Conservation (phyloP, 768 basidiomycete species). For the Hypsizygus marmoreus region DNA sequence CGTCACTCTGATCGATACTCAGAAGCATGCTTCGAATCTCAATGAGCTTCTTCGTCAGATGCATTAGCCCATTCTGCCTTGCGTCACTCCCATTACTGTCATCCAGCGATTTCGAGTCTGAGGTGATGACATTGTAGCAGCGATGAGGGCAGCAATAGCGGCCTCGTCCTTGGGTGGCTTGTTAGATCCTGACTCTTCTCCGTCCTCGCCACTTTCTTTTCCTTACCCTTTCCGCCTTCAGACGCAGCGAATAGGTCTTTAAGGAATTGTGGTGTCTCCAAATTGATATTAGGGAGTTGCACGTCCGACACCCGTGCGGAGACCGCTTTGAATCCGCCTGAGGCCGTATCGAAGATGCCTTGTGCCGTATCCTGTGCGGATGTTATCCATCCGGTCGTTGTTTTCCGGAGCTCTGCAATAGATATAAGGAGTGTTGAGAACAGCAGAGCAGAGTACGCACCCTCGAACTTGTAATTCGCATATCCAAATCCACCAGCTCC, state of each 20-base stretch:
- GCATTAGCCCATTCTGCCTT: conserved; percentile 84
- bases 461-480: conserved; percentile 96
- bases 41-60: conserved; percentile 92
- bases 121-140: conserved; percentile 80
- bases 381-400: conserved; percentile 65
- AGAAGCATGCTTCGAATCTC: conserved; percentile 95
- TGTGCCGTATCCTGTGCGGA: conserved; percentile 68
- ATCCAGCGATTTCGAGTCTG: conserved; percentile 50
- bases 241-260: conserved; percentile 56
- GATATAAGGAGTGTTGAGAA: background rate
- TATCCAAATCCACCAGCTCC: conserved; percentile 92
- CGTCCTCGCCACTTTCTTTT: conserved; percentile 30
- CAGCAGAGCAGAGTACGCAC: conserved; percentile 43
- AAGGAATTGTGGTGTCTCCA: conserved; percentile 67
- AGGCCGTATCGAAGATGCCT: conserved; percentile 73
- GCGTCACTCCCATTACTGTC: conserved; percentile 41
- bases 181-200: conserved; percentile 35
- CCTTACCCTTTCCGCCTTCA: conserved; percentile 28
- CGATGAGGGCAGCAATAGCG: conserved; percentile 73
- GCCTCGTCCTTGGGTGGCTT: conserved; percentile 60
- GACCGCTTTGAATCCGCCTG: conserved; percentile 63
- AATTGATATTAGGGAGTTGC: conserved; percentile 44
- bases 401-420: conserved; percentile 69
- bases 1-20: conserved; percentile 94
- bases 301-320: conserved; percentile 61